Percentiles rank a stretch among this genome's conserved stretches.
phyloP scores from a whole-genome alignment of 106 monocot genomes.

The Xerophyta viscosa region DNA sequence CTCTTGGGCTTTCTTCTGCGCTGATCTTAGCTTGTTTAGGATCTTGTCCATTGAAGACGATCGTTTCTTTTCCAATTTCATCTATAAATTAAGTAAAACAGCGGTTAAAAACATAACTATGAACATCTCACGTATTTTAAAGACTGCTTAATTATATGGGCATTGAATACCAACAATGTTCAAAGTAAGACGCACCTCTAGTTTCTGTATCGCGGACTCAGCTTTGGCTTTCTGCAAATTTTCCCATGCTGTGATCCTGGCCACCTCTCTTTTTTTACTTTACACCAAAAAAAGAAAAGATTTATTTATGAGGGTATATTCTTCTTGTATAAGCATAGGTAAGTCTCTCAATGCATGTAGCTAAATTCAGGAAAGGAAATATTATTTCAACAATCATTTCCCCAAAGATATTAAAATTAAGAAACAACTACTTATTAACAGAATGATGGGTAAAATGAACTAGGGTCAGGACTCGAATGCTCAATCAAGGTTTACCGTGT shows the following conservation, averaged over 20 bases:
- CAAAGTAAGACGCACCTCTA: slow-evolving; percentile 30
- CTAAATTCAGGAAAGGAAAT: too few species aligned
- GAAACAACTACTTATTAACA: too few species aligned
- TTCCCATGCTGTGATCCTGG: slow-evolving; percentile 70
- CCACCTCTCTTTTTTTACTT: slow-evolving; percentile 62
- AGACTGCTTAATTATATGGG: not conserved
- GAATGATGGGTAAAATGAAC: too few species aligned
- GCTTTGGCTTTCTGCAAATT: slow-evolving; percentile 76
- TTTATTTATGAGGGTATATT: too few species aligned
- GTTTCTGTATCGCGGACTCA: slow-evolving; percentile 53
- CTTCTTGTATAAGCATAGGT: too few species aligned
- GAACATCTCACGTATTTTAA: not conserved
- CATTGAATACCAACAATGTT: not conserved
- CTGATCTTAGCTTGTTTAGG: slow-evolving; percentile 59
- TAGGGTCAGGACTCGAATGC: too few species aligned
- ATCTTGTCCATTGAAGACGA: slow-evolving; percentile 91
- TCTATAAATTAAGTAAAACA: slow-evolving; percentile 23
- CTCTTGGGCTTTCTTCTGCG: slow-evolving; percentile 81
- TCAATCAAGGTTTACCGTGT: too few species aligned
- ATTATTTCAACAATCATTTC: too few species aligned
- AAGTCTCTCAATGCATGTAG: too few species aligned
- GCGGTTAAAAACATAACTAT: not conserved
- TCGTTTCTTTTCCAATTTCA: slow-evolving; percentile 89
- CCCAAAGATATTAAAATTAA: too few species aligned
- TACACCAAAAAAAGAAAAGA: too few species aligned